Conservation (phyloP, 257 asterid species). For the Solanum etuberosum region DNA sequence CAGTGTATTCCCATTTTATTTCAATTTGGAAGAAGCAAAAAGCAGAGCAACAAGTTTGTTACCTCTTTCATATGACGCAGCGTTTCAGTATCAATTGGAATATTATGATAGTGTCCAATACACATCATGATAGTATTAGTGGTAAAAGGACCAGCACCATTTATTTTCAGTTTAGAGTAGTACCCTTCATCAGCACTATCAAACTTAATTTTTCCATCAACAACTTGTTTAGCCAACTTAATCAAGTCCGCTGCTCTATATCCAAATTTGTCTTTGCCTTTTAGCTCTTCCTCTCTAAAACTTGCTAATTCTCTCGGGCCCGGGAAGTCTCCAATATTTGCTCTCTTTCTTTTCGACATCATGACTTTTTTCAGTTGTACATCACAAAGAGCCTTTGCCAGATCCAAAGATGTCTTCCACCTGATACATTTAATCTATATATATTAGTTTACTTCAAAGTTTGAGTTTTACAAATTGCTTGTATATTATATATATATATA, state of each 20-base stretch:
- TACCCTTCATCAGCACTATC: not conserved
- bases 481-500: not conserved
- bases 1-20: no score
- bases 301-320: constrained; percentile 22
- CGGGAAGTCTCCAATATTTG: constrained; percentile 26
- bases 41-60: not conserved
- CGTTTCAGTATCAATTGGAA: constrained; percentile 40
- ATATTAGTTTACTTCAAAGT: not conserved
- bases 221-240: constrained; percentile 11
- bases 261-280: constrained; percentile 15
- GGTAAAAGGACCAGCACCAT: constrained; percentile 31
- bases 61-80: constrained; percentile 31
- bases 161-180: not conserved
- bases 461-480: not conserved
- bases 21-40: no score
- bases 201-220: constrained; percentile 6
- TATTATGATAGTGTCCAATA: constrained; percentile 19
- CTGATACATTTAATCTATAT: not conserved
- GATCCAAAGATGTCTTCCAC: not conserved
- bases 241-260: constrained; percentile 12
- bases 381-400: constrained; percentile 18
- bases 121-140: constrained; percentile 37
- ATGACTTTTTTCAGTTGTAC: constrained; percentile 4
- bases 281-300: constrained; percentile 10
- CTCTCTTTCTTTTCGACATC: not conserved